Evolutionary conservation across 495 filamentous ascomycete genomes (phyloP), one percentile per base, ranked within the genome.

Genomic region (Thermochaetoides thermophila): DNA sequence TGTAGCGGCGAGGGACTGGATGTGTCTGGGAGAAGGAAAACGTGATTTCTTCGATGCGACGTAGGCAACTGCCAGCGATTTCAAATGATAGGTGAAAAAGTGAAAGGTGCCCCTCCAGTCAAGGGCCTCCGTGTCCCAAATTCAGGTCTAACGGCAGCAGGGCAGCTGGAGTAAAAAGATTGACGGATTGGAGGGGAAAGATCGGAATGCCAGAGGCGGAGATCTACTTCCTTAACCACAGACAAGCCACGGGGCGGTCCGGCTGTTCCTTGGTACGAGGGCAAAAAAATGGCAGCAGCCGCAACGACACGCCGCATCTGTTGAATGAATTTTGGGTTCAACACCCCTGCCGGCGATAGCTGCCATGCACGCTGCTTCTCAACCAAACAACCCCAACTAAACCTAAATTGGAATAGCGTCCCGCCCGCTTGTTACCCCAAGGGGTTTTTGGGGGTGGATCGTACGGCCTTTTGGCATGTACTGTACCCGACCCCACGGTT

Each of bases 341-440:
- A 10, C 13, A 27, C 12, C 13, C 29, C 36, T n/a, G n/a, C n/a
- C n/a, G n/a, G n/a, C n/a, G n/a, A n/a, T n/a, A n/a, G n/a, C n/a
- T n/a, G n/a, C 40, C 48, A 43, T 47, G 48, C 30, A 43, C 22
- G 18, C 17, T 36, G 27, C 37, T 44, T 45, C 52, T 47, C 52
- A 55, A 55, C 52, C 52, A 53, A 55, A 50, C 48, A n/a, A n/a
- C 30, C 28, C 1, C 1, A 15, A 10, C 17, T 47, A 53, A 55
- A 18, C 49, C 44, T 3, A 2, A 24, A 20, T 7, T 4, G 32
- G 42, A 1, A 13, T 46, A 47, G 52, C 43, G 38, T 7, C 0
- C 27, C 13, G 39, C 17, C 27, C 21, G 19, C 24, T 25, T 23
- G 26, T 24, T 40, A 28, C 50, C 42, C 50, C 50, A 50, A 37